Base-by-base conservation (phyloP, 768 basidiomycete species). In the Serendipita sp. region DNA sequence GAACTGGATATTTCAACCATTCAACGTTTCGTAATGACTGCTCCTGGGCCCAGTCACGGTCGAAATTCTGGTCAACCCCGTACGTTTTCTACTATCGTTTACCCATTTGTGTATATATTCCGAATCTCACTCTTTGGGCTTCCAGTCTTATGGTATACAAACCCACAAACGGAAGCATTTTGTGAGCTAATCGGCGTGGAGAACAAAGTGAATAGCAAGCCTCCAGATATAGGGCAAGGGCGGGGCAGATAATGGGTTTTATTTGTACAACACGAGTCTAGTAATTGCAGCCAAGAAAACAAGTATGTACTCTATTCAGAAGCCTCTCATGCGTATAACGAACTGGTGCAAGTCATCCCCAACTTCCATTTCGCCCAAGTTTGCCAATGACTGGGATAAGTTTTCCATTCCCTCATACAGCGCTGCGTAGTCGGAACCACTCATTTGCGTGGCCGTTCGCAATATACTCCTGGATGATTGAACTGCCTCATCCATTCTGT, bases 121-220 rank as follows among this genome's bases (percentile, higher is more conserved):
- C n/a, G 48, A 52, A 8, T 62, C 63, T 40, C 6, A 5, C 13
- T 13, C 55, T 64, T 33, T 55, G 23, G 23, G 23, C 23, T 66
- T 64, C 8, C 70, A 93, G 90, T 85, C 29, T 80, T 81, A 1
- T 81, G 80, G 76, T 94, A 90, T 72, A 81, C 84, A 29, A 95
- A 94, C 69, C 87, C 91, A 31, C 93, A 98, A 71, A 98, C 93
- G 0, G 83, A 82, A 62, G 85, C 91, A 2, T 88, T 97, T 69
- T 90, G 89, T 70, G 71, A 74, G 18, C 81, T 97, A 82, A 71
- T 99, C 44, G 81, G 80, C 16, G 80, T 98, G 44, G 79, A 83
- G 66, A 91, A 95, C 74, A 86, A 82, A 69, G 77, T 87, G 63
- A 82, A 81, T 68, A 68, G 71, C 3, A 65, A 68, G 5, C 66